Evolutionary conservation across 2,329 filamentous ascomycete genomes (phyloP).

Genomic region (Rutstroemia sp.): DNA sequence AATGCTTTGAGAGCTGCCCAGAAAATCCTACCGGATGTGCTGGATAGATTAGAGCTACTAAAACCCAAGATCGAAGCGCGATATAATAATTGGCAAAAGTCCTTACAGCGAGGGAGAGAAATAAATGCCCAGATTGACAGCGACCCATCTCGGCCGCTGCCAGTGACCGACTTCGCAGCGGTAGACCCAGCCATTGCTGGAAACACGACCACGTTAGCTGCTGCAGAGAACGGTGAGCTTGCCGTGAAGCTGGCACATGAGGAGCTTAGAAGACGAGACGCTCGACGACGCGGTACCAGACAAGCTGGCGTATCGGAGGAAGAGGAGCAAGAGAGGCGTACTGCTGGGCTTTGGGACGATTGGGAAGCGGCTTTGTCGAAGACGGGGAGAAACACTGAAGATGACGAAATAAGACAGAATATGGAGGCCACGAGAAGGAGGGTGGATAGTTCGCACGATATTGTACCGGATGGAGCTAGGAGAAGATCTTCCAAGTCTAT

Average conservation of each 20-base stretch:
- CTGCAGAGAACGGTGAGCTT: slow-evolving; percentile 63
- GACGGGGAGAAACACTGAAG: slow-evolving; percentile 25
- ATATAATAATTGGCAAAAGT: slow-evolving; percentile 59
- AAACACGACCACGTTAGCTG: slow-evolving; percentile 56
- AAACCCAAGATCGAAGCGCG: slow-evolving; percentile 70
- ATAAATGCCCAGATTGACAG: slow-evolving; percentile 6
- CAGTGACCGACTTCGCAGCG: slow-evolving; percentile 32
- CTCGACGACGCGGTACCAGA: slow-evolving; percentile 47
- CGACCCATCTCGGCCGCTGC: slow-evolving; percentile 10
- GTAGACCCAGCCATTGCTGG: slow-evolving; percentile 56
- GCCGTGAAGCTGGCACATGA: slow-evolving; percentile 69
- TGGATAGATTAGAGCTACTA: slow-evolving; percentile 60
- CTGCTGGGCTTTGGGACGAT: slow-evolving; percentile 44
- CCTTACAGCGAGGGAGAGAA: slow-evolving; percentile 35
- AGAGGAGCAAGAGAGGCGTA: slow-evolving; percentile 48
- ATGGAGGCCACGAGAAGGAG: slow-evolving; percentile 43
- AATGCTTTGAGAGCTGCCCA: slow-evolving; percentile 47
- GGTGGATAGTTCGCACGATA: slow-evolving; percentile 29
- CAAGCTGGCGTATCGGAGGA: slow-evolving; percentile 50
- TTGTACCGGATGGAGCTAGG: slow-evolving; percentile 17
- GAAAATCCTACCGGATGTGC: slow-evolving; percentile 48
- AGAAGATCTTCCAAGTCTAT: slow-evolving; percentile 22
- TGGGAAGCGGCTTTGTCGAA: slow-evolving; percentile 40
- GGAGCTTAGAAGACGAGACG: slow-evolving; percentile 63
- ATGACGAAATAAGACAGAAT: slow-evolving; percentile 41